Evolutionary conservation across 2,329 filamentous ascomycete genomes (phyloP).

Genomic region (Ophiocordyceps australis): DNA sequence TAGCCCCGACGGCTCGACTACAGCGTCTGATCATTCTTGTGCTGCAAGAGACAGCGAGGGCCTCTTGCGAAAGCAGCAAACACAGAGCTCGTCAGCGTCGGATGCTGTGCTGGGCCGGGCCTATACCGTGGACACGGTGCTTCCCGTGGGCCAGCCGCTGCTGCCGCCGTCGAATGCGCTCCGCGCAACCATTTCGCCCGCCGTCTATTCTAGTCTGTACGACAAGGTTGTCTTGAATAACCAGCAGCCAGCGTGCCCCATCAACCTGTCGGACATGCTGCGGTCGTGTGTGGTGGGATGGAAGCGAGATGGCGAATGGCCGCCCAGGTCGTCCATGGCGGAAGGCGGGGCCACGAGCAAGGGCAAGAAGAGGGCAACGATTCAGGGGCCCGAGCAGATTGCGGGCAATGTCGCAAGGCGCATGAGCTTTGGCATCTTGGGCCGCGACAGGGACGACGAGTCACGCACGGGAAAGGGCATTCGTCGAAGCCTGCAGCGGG

Average conservation of each 20-base stretch:
- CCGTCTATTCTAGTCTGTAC: constrained; percentile 68
- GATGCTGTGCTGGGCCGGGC: constrained; percentile 5
- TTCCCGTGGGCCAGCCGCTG: constrained; percentile 58
- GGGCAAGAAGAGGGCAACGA: constrained; percentile 18
- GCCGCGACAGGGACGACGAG: constrained; percentile 18
- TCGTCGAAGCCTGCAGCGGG: constrained; percentile 25
- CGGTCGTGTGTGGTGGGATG: constrained; percentile 72
- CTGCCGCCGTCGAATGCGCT: constrained; percentile 59
- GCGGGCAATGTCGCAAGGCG: constrained; percentile 16
- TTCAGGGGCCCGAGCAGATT: constrained; percentile 7
- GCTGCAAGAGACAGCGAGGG: constrained; percentile 17
- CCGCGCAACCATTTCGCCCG: constrained; percentile 55
- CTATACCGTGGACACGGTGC: constrained; percentile 39
- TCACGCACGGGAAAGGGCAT: constrained; percentile 18
- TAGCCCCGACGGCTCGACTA: constrained; percentile 13
- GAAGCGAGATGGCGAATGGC: constrained; percentile 91
- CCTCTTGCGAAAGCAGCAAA: constrained; percentile 12
- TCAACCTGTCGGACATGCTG: constrained; percentile 71
- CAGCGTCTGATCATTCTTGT: constrained; percentile 24
- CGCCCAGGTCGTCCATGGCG: constrained; percentile 33
- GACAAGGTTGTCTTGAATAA: constrained; percentile 70
- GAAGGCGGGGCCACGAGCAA: constrained; percentile 15
- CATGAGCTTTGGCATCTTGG: constrained; percentile 28
- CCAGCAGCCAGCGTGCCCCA: constrained; percentile 69
- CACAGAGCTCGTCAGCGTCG: constrained; percentile 14